Percentiles rank a stretch among this genome's conserved stretches.
phyloP scores from a whole-genome alignment of 768 basidiomycete species.

The Pulveroboletus sp. region DNA sequence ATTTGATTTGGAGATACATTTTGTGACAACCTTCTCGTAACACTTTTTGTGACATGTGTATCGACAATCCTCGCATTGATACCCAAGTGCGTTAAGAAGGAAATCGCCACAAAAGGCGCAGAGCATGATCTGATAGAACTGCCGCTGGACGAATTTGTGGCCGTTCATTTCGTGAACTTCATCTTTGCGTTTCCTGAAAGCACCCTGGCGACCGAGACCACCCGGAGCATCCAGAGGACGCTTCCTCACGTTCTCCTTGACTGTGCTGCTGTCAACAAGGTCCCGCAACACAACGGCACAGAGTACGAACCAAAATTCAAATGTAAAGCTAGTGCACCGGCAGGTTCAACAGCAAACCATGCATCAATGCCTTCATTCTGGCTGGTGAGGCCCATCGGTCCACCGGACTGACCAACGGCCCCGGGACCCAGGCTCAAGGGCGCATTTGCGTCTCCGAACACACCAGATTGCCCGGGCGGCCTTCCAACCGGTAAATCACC shows the following conservation, averaged over 20 bases:
- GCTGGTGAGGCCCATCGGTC: slow-evolving; percentile 18
- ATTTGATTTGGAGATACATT: slow-evolving; percentile 97
- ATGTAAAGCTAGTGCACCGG: slow-evolving; percentile 85
- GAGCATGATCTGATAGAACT: slow-evolving; percentile 98
- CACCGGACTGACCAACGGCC: slow-evolving; percentile 27
- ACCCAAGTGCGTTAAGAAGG: slow-evolving; percentile 94
- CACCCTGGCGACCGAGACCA: slow-evolving; percentile 95
- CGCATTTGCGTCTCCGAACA: slow-evolving; percentile 43
- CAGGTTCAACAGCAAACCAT: slow-evolving; percentile 97
- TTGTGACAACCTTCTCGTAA: slow-evolving; percentile 97
- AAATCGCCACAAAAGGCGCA: slow-evolving; percentile 99
- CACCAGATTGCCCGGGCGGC: slow-evolving; percentile 49
- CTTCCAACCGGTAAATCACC: slow-evolving; percentile 49
- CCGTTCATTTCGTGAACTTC: slow-evolving; percentile 99
- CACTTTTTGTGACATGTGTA: slow-evolving; percentile 99
- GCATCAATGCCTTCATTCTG: slow-evolving; percentile 83
- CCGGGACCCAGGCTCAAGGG: slow-evolving; percentile 39
- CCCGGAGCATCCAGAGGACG: slow-evolving; percentile 90
- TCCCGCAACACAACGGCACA: background rate
- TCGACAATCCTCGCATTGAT: slow-evolving; percentile 98
- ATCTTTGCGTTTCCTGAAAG: slow-evolving; percentile 95
- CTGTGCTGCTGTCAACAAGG: slow-evolving; percentile 40
- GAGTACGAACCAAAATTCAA: slow-evolving; percentile 83
- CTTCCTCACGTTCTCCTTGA: slow-evolving; percentile 97
- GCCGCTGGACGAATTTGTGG: slow-evolving; percentile 94